Conservation (phyloP, 179 eudicot species). For the Spergularia azorica region DNA sequence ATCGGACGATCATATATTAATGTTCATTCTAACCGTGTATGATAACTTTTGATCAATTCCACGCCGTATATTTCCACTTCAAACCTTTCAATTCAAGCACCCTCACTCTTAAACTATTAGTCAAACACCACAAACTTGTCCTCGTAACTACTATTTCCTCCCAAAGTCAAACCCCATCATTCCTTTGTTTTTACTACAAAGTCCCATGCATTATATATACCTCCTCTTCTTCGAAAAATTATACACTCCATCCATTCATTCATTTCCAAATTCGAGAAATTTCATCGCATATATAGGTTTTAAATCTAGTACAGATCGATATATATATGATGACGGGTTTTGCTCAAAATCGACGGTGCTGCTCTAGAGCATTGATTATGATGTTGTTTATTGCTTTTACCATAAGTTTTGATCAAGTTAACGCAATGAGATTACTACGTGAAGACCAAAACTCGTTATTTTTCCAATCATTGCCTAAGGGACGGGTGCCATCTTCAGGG, state of each 20-base stretch:
- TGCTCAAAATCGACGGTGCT: background rate
- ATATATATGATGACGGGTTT: conserved; percentile 2
- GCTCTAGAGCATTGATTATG: background rate
- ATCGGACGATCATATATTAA: background rate
- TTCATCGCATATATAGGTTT: background rate
- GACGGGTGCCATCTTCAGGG: background rate
- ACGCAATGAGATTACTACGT: conserved; percentile 25
- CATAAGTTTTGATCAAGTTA: conserved; percentile 12
- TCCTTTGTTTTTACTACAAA: background rate
- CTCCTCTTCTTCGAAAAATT: no score
- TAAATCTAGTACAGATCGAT: background rate
- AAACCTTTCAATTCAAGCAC: conserved; percentile 31
- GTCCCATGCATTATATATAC: conserved; percentile 23
- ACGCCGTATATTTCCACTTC: background rate
- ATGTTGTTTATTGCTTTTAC: conserved; percentile 2
- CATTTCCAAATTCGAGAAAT: background rate
- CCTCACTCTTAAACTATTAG: background rate
- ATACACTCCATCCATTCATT: background rate
- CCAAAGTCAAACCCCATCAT: conserved; percentile 21
- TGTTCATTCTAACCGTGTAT: conserved; percentile 16
- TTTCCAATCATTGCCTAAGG: conserved; percentile 27
- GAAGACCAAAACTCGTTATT: conserved; percentile 21
- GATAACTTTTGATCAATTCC: conserved; percentile 15
- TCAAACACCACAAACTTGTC: conserved; percentile 1
- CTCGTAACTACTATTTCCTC: background rate